A percentile compares a stretch with the other conserved stretches of the same genome.
Conservation (phyloP, 345 rosid species). For the Melastoma malabathricum region DNA sequence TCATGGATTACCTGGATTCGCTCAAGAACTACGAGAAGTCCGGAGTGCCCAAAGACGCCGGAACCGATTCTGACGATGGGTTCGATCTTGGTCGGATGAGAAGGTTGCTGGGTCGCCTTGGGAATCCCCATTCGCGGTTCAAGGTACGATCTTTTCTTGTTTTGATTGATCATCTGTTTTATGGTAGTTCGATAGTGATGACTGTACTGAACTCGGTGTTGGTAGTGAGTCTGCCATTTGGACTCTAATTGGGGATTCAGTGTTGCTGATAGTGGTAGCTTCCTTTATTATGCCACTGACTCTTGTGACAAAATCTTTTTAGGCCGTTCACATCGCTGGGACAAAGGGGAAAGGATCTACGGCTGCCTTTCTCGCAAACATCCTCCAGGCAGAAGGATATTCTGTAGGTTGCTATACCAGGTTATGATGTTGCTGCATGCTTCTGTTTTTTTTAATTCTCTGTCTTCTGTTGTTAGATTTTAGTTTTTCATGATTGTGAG, state of each 20-base stretch:
- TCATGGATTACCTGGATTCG: constrained; percentile 52
- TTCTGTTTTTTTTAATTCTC: neutral
- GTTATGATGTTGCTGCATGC: constrained; percentile 14
- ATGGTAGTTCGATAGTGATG: no score
- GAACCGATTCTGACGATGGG: constrained; percentile 74
- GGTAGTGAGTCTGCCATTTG: no score
- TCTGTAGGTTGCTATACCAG: constrained; percentile 81
- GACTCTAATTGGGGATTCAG: no score
- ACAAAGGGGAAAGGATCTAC: constrained; percentile 96
- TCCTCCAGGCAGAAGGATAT: constrained; percentile 60
- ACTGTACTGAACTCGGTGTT: no score
- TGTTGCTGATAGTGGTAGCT: no score
- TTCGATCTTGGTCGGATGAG: constrained; percentile 75
- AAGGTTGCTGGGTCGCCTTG: constrained; percentile 60
- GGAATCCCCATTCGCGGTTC: constrained; percentile 60
- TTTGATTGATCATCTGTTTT: no score
- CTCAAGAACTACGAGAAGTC: constrained; percentile 78
- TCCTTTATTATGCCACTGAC: no score
- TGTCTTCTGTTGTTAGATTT: neutral
- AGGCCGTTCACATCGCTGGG: constrained; percentile 86
- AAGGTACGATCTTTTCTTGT: constrained; percentile 31
- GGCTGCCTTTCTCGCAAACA: constrained; percentile 68
- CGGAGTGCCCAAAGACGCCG: constrained; percentile 77
- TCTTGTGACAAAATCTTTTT: neutral
- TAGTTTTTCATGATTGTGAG: neutral